These are phyloP conservation scores for Claviceps maximensis DNA, from an alignment of 2,329 filamentous ascomycete genomes.

Conservation along the genomic window DNA sequence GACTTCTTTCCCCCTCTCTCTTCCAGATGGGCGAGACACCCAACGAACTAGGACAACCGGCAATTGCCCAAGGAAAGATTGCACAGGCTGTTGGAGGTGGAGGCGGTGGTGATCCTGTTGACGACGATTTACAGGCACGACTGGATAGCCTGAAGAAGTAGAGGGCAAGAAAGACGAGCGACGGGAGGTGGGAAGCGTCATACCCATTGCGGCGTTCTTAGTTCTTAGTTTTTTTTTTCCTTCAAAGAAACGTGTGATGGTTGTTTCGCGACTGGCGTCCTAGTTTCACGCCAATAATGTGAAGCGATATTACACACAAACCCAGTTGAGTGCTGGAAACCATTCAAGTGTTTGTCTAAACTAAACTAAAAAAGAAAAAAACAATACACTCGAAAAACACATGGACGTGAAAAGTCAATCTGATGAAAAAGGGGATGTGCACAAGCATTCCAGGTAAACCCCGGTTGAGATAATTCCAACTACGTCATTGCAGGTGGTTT, in stretches of 20 bases:
- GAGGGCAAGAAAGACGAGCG: conserved; percentile 12
- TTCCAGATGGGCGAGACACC: conserved; percentile 81
- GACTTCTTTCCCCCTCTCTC: conserved; percentile 5
- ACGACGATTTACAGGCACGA: conserved; percentile 87
- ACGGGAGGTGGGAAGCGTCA: background rate
- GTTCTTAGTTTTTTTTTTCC: background rate
- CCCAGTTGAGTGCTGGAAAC: background rate
- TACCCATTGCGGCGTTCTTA: background rate
- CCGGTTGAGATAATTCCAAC: background rate
- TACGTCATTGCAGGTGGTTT: background rate
- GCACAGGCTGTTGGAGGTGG: conserved; percentile 72
- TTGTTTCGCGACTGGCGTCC: background rate
- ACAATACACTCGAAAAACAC: no score
- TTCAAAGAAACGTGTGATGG: background rate
- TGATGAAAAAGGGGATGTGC: background rate
- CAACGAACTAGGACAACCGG: conserved; percentile 61
- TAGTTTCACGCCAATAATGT: background rate
- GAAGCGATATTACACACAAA: background rate
- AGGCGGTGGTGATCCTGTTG: conserved; percentile 43
- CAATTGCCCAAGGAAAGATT: conserved; percentile 61
- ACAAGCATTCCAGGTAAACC: background rate
- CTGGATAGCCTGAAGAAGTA: conserved; percentile 69
- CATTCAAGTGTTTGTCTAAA: background rate
- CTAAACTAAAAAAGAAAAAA: no score
- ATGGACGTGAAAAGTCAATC: background rate